Conservation (phyloP, 306 rosid genomes). For the Carpinus viminea region DNA sequence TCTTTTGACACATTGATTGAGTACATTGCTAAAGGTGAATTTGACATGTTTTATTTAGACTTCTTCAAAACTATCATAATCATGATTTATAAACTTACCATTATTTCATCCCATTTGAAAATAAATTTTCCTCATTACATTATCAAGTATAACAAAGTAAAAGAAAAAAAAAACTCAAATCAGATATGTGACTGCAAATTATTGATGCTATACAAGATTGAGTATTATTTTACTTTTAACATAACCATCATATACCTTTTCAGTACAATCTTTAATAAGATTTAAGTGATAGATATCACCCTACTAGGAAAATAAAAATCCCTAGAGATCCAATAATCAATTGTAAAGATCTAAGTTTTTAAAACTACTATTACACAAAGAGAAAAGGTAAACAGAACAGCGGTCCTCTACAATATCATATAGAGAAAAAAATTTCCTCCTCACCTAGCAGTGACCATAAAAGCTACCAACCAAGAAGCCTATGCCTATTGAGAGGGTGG, state of each 20-base stretch:
- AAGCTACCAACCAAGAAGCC: conserved; percentile 25
- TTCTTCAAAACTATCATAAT: not conserved
- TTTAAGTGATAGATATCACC: conserved; percentile 22
- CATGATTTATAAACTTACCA: conserved; percentile 11
- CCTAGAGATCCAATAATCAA: conserved; percentile 30
- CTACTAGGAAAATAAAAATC: conserved; percentile 22
- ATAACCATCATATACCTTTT: conserved; percentile 4
- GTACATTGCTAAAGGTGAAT: not conserved
- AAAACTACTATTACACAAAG: conserved; percentile 32
- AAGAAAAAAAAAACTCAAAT: conserved; percentile 3
- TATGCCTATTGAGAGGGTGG: too few species aligned
- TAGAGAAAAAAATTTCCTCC: conserved; percentile 17
- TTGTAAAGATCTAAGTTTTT: conserved; percentile 23
- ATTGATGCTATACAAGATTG: conserved; percentile 15
- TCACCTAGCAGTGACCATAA: conserved; percentile 24
- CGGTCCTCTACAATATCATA: conserved; percentile 27
- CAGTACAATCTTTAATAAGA: conserved; percentile 1
- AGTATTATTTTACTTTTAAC: conserved; percentile 13
- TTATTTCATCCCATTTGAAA: conserved; percentile 17
- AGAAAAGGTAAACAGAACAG: conserved; percentile 25
- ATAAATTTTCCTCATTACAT: not conserved
- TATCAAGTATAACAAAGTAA: conserved; percentile 14
- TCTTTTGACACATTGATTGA: not conserved
- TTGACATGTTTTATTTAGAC: not conserved
- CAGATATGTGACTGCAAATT: conserved; percentile 16